Percentiles rank a stretch among this genome's conserved stretches.
Conservation (phyloP, 2,329 filamentous ascomycete species). For the Clonostachys chloroleuca region DNA sequence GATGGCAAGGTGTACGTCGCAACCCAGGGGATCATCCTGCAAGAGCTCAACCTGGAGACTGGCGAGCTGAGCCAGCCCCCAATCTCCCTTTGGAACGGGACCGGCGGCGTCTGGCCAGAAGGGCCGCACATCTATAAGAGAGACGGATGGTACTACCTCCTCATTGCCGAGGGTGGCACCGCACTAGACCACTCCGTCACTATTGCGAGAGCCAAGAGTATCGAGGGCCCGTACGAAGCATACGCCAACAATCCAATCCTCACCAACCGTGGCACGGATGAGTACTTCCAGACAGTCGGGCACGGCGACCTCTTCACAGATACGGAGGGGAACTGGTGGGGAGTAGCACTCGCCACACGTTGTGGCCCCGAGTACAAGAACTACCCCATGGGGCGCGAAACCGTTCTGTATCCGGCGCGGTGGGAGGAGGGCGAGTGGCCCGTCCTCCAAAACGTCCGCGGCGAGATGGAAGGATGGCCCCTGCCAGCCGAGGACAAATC, state of each 20-base stretch:
- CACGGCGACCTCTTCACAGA: slow-evolving; percentile 41
- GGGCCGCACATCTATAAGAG: slow-evolving; percentile 40
- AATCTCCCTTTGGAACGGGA: slow-evolving; percentile 37
- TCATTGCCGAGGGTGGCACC: slow-evolving; percentile 45
- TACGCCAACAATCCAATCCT: slow-evolving; percentile 37
- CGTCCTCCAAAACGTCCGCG: slow-evolving; percentile 14
- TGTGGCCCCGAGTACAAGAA: slow-evolving; percentile 24
- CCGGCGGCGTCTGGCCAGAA: slow-evolving; percentile 28
- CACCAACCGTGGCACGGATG: slow-evolving; percentile 24
- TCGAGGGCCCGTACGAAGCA: slow-evolving; percentile 36
- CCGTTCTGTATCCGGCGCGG: slow-evolving; percentile 37
- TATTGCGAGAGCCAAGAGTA: slow-evolving; percentile 30
- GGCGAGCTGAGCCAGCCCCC: slow-evolving; percentile 24
- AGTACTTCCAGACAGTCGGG: slow-evolving; percentile 34
- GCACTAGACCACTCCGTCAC: slow-evolving; percentile 30
- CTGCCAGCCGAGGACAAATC: slow-evolving; percentile 24
- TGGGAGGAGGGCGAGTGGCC: slow-evolving; percentile 47
- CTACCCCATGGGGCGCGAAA: slow-evolving; percentile 51
- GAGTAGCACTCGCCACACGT: slow-evolving; percentile 7
- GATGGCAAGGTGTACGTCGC: slow-evolving; percentile 25
- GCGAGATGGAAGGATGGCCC: slow-evolving; percentile 18
- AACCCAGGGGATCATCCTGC: slow-evolving; percentile 17
- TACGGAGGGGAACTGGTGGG: slow-evolving; percentile 36
- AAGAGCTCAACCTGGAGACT: slow-evolving; percentile 19
- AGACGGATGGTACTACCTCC: slow-evolving; percentile 38